These are phyloP conservation scores for Exophiala alcalophila DNA, from an alignment of 2,329 filamentous ascomycete genomes.

Conservation along the genomic window DNA sequence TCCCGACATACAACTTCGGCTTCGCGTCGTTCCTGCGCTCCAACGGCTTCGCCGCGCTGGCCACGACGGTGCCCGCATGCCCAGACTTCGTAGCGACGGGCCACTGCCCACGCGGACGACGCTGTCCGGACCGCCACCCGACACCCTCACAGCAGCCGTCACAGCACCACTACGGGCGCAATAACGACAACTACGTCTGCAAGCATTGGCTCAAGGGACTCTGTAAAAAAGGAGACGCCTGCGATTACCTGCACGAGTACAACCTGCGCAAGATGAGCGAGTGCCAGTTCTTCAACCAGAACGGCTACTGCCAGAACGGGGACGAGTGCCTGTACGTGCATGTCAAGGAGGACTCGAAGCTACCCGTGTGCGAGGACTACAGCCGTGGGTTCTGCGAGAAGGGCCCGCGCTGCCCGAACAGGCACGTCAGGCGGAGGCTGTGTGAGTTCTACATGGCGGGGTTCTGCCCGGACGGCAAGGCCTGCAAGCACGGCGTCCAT, in stretches of 20 bases:
- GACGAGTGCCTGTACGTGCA: slow-evolving; percentile 95
- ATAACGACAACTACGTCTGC: slow-evolving; percentile 68
- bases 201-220: slow-evolving; percentile 97
- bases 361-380: slow-evolving; percentile 84
- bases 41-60: slow-evolving; percentile 80
- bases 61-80: slow-evolving; percentile 75
- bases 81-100: slow-evolving; percentile 74
- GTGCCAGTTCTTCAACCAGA: slow-evolving; percentile 92
- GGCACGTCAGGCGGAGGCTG: slow-evolving; percentile 77
- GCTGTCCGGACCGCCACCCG: slow-evolving; percentile 80
- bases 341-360: slow-evolving; percentile 75
- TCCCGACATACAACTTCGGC: slow-evolving; percentile 65
- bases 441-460: slow-evolving; percentile 87
- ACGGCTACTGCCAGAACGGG: slow-evolving; percentile 92
- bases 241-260: slow-evolving; percentile 98
- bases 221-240: slow-evolving; percentile 94
- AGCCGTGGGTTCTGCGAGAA: slow-evolving; percentile 92
- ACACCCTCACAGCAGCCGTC: slow-evolving; percentile 45
- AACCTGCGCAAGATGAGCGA: slow-evolving; percentile 98
- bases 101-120: slow-evolving; percentile 79
- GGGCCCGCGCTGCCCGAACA: slow-evolving; percentile 80
- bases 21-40: slow-evolving; percentile 82
- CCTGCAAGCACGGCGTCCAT: slow-evolving; percentile 78
- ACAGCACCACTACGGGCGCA: slow-evolving; percentile 30
- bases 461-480: slow-evolving; percentile 81